Percentiles rank a stretch among this genome's conserved stretches.
phyloP scores from a whole-genome alignment of 306 rosid species.

The Acmispon strigosus region DNA sequence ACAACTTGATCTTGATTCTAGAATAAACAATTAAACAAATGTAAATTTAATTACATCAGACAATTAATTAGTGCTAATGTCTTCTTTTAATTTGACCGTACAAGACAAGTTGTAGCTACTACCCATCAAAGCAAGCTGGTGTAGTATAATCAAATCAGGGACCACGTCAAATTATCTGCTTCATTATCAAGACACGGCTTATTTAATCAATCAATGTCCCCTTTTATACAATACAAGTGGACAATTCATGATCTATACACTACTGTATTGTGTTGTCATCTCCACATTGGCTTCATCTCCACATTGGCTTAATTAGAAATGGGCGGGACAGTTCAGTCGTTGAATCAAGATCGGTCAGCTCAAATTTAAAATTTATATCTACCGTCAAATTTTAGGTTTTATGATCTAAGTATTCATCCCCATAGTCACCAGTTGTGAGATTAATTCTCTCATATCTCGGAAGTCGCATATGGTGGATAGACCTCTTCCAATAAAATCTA shows the following conservation, averaged over 20 bases:
- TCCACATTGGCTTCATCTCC: not conserved
- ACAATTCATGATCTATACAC: not conserved
- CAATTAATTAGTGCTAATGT: constrained; percentile 10
- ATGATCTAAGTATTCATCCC: too few species aligned
- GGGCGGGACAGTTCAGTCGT: too few species aligned
- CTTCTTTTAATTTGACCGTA: not conserved
- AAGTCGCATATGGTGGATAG: too few species aligned
- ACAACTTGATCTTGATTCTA: not conserved
- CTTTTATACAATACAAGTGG: not conserved
- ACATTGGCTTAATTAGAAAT: not conserved
- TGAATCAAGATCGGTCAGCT: too few species aligned
- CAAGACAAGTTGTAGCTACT: not conserved
- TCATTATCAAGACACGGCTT: not conserved
- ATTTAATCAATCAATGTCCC: constrained; percentile 1
- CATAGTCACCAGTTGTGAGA: too few species aligned
- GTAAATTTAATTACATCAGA: not conserved
- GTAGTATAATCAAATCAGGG: not conserved
- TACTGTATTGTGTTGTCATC: not conserved
- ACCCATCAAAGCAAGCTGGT: constrained; percentile 1
- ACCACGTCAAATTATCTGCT: not conserved
- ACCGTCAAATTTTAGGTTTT: too few species aligned
- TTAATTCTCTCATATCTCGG: too few species aligned
- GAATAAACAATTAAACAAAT: not conserved
- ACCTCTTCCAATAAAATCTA: too few species aligned
- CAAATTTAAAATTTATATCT: too few species aligned